Evolutionary conservation across 1,284 basidiomycete species (phyloP).

Genomic region (Ustilago xerochloae): DNA sequence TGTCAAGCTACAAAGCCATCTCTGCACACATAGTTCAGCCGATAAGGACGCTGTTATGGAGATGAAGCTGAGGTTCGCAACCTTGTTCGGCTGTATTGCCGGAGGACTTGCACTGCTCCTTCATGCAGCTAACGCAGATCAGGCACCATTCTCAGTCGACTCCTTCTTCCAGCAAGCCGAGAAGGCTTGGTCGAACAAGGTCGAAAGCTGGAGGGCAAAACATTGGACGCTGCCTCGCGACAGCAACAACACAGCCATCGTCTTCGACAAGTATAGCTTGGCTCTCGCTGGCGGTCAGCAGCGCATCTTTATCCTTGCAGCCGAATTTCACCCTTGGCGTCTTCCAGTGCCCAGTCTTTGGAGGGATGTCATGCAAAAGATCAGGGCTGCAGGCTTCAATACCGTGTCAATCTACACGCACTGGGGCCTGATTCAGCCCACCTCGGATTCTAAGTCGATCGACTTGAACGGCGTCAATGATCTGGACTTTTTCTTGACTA

Average conservation of each 20-base stretch:
- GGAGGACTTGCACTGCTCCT: conserved; percentile 7
- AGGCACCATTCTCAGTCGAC: conserved; percentile 19
- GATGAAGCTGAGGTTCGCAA: conserved; percentile 15
- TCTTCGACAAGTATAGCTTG: conserved; percentile 49
- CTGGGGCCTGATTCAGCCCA: conserved; percentile 80
- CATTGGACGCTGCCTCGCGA: conserved; percentile 28
- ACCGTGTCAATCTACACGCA: conserved; percentile 65
- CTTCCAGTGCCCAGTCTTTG: conserved; percentile 82
- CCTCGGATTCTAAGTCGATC: conserved; percentile 74
- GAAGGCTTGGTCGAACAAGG: neutral
- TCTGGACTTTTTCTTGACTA: conserved; percentile 75
- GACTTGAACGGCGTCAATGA: conserved; percentile 79
- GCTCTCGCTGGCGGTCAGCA: conserved; percentile 33
- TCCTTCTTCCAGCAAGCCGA: neutral
- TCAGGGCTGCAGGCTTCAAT: conserved; percentile 83
- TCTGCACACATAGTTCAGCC: no score
- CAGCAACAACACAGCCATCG: conserved; percentile 41
- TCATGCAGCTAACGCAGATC: conserved; percentile 6
- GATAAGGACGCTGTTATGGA: no score
- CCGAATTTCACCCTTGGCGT: conserved; percentile 83
- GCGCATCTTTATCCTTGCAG: conserved; percentile 37
- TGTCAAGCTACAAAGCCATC: no score
- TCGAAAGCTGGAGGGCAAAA: neutral
- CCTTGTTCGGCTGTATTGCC: conserved; percentile 12
- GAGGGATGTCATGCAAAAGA: conserved; percentile 83